Conservation (phyloP, 2,329 filamentous ascomycete species). For the Daldinia sp. region DNA sequence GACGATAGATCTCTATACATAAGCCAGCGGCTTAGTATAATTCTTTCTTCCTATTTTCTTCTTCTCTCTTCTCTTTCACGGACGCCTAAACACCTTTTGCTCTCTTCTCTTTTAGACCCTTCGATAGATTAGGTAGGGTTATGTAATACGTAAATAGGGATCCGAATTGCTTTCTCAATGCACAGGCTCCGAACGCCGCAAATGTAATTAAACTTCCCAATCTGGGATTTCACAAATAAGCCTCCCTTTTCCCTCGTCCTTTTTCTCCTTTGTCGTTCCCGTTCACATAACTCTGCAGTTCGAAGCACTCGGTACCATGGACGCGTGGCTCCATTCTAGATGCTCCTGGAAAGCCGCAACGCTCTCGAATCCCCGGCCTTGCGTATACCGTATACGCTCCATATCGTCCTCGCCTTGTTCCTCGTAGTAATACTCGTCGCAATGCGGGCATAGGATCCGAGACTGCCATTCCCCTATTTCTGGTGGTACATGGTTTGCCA, state of each 20-base stretch:
- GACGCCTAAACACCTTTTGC: conserved; percentile 35
- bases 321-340: conserved; percentile 67
- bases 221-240: neutral
- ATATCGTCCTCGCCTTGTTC: conserved; percentile 65
- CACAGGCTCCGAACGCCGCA: conserved; percentile 1
- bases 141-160: neutral
- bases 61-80: conserved; percentile 4
- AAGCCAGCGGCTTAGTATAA: neutral
- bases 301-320: conserved; percentile 53
- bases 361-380: conserved; percentile 61
- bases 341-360: conserved; percentile 65
- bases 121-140: neutral
- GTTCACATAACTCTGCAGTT: conserved; percentile 64
- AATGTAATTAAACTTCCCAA: neutral
- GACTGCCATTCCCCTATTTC: conserved; percentile 64
- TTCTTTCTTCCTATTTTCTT: neutral
- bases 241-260: neutral
- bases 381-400: conserved; percentile 61
- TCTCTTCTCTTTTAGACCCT: conserved; percentile 14
- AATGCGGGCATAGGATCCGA: conserved; percentile 66
- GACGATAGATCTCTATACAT: neutral
- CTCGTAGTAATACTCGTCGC: conserved; percentile 65
- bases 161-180: conserved; percentile 1
- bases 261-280: conserved; percentile 7
- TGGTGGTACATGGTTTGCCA: conserved; percentile 69